phyloP scores from a whole-genome alignment of 805 yeast genomes.

The Isabelozyma gotoi region DNA sequence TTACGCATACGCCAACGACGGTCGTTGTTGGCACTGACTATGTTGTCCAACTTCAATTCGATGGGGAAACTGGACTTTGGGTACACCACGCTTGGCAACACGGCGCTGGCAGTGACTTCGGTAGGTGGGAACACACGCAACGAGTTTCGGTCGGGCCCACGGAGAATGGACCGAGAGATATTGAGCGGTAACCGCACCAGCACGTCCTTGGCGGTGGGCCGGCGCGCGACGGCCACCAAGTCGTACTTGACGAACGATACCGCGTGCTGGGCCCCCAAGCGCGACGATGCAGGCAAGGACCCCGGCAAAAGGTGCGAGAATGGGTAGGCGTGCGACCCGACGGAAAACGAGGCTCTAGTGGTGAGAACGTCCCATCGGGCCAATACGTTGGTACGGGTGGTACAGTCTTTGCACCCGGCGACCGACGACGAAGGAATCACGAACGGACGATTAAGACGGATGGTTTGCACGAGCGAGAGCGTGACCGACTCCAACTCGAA shows the following conservation, averaged over 20 bases:
- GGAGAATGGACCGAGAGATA: constrained; percentile 71
- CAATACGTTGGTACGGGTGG: constrained; percentile 53
- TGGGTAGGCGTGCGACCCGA: constrained; percentile 84
- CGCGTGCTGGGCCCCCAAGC: constrained; percentile 52
- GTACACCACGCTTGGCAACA: constrained; percentile 82
- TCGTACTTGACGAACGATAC: constrained; percentile 66
- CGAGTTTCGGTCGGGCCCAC: constrained; percentile 84
- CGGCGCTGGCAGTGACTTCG: constrained; percentile 81
- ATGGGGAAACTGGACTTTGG: constrained; percentile 85
- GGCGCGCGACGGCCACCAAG: constrained; percentile 58
- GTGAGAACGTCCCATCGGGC: constrained; percentile 88
- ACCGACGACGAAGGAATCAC: constrained; percentile 49
- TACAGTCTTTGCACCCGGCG: constrained; percentile 59
- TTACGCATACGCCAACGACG: constrained; percentile 91
- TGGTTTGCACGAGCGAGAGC: constrained; percentile 69
- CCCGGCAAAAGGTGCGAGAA: constrained; percentile 91
- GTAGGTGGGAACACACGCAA: constrained; percentile 95
- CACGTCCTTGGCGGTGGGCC: constrained; percentile 18
- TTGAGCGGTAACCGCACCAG: constrained; percentile 61
- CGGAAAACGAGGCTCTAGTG: constrained; percentile 53
- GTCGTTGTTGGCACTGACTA: constrained; percentile 48
- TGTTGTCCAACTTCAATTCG: constrained; percentile 78
- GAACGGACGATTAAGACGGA: constrained; percentile 67
- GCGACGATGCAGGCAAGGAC: constrained; percentile 73
- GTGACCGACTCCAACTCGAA: constrained; percentile 58